Percentiles rank a stretch among this genome's conserved stretches.
Conservation (phyloP, 2,329 filamentous ascomycete species). For the Coniochaeta sp. region DNA sequence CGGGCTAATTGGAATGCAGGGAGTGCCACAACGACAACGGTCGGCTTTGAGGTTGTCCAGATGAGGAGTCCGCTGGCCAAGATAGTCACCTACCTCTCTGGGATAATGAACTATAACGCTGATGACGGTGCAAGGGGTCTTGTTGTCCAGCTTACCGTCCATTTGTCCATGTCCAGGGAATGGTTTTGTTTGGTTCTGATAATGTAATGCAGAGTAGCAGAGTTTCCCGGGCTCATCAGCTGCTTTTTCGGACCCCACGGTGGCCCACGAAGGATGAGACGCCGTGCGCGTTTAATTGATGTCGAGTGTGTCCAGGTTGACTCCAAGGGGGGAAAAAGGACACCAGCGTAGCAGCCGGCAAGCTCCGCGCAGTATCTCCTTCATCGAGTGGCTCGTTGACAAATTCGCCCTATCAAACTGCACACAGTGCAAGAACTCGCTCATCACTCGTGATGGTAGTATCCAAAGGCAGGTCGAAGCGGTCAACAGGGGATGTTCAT, state of each 20-base stretch:
- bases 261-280: neutral
- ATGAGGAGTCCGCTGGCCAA: neutral
- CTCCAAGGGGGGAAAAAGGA: neutral
- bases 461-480: too few species aligned
- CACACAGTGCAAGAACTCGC: neutral
- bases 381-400: neutral
- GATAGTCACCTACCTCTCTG: neutral
- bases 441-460: too few species aligned
- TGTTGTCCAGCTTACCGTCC: neutral
- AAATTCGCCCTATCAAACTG: neutral
- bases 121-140: too few species aligned
- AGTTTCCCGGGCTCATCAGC: neutral
- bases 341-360: neutral
- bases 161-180: neutral
- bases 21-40: neutral
- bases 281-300: neutral
- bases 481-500: too few species aligned
- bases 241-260: neutral
- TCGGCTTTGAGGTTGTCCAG: neutral
- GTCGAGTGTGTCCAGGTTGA: neutral
- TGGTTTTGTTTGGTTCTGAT: neutral
- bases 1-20: neutral
- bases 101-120: neutral
- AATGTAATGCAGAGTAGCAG: neutral
- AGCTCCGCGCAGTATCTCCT: neutral